Base-by-base conservation (phyloP, 352 stramenopile genomes). In the Phytopythium chamaehyphon region DNA sequence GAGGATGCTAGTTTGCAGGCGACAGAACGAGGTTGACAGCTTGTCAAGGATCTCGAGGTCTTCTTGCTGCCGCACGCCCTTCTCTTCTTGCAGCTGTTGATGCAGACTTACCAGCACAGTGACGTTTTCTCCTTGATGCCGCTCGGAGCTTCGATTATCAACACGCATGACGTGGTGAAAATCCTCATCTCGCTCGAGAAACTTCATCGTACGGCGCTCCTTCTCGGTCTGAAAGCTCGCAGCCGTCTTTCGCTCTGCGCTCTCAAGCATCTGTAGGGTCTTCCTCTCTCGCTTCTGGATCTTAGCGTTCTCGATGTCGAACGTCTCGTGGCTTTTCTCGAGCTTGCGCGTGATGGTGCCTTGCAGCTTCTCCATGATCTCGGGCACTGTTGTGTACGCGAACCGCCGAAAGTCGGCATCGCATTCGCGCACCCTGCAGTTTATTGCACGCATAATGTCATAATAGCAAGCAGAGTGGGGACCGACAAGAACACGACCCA, bases 251-350 rank as follows among this genome's bases (percentile, higher is more conserved):
- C 57, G 64, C 49, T 94, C 79, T 47, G 88, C 88, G 28, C 42
- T 64, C 40, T 86, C 73, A 47, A 96, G 73, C 26, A 72, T 59
- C 16, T 65, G 44, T n/a, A 82, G 56, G 14, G 90, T 93, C 66
- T 97, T 96, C 61, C 84, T 79, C 59, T 97, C 88, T 35, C 88
- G 81, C 64, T 96, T 96, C 37, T 82, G 68, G 22, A 94, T 91
- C 66, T 97, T 97, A 51, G 88, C 82, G 61, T 97, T 97, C 50
- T 97, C 88, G 45, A 97, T 96, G 62, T 97, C 86, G 57, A 97
- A 96, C 9, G 80, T 93, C 65, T 97, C 89, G 64, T 91, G 74
- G 51, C 84, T 90, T 66, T 96, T 96, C 46, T 92, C 73, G 16
- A 97, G 73, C 46, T 90, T 91, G 6, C 86, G 76, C 16, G 88